Evolutionary conservation across 331 rosid genomes (phyloP), one percentile per base, ranked within the genome.

Genomic region (Malus hybrid): DNA sequence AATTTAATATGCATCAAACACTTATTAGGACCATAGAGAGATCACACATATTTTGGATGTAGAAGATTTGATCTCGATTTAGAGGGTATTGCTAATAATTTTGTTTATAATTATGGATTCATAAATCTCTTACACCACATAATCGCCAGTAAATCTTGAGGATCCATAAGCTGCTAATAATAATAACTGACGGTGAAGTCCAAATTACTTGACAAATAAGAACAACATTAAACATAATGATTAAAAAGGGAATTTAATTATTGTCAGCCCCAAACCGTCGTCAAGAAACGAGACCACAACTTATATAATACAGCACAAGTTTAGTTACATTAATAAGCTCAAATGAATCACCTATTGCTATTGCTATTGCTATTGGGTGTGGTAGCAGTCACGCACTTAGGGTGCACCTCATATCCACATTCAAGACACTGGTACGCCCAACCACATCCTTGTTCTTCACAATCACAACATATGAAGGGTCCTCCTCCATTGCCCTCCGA

Each of bases 351-450:
- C 56, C 65, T n/a, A 16, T 54, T 18, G 60, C 7, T 20, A 9
- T 15, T 16, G 19, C 7, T 16, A 10, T 18, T 31, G 69, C 7
- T 18, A 61, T 2, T 61, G 60, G 34, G 29, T 19, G 69, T 46
- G 46, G 80, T 13, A 16, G 48, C 42, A 6, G 7, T 71, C 66
- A 87, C 89, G 5, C 97, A 92, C 80, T 83, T 94, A 4, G 91
- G 91, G 69, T 94, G 99, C 68, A 90, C 96, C 80, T 92, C 91
- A 59, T 88, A 92, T 19, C 99, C 99, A 79, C 99, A 94, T 77
- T 89, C 88, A 7, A 94, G 91, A 82, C 99, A 95, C 76, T 89
- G 97, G 74, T 94, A 94, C 31, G 95, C 99, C 99, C 97, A 94
- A 13, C 86, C 91, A 3, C 87, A 87, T 3, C 97, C 99, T 74